Conservation (phyloP, 805 yeast species). For the Torulaspora delbrueckii region DNA sequence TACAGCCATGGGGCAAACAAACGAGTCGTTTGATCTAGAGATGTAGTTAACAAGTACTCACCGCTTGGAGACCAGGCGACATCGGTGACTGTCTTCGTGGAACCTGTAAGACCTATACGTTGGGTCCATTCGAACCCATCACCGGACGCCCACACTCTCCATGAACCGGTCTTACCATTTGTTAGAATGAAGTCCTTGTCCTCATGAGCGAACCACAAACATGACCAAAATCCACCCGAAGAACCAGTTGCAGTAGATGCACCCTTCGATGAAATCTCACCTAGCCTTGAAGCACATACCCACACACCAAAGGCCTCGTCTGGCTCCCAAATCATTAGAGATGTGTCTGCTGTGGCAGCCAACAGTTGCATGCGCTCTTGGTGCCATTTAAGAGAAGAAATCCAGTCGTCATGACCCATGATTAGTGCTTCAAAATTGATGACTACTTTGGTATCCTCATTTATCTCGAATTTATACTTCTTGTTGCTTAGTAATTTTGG, state of each 20-base stretch:
- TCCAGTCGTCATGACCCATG: constrained; percentile 99
- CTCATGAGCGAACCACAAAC: constrained; percentile 58
- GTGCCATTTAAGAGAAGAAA: constrained; percentile 80
- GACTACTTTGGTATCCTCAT: constrained; percentile 41
- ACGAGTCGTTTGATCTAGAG: constrained; percentile 91
- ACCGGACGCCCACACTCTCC: constrained; percentile 62
- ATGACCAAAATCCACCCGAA: constrained; percentile 65
- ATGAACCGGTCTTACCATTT: constrained; percentile 88
- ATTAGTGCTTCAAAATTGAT: constrained; percentile 86
- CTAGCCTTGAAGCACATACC: constrained; percentile 75
- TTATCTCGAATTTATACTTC: constrained; percentile 54
- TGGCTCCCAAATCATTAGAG: constrained; percentile 91
- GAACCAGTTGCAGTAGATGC: constrained; percentile 98
- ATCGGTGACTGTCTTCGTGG: constrained; percentile 70
- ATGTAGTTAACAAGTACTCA: constrained; percentile 65
- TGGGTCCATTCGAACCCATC: constrained; percentile 42
- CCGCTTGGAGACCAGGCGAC: constrained; percentile 69
- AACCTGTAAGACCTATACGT: constrained; percentile 65
- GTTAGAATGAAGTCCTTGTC: constrained; percentile 57
- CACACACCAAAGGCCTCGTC: constrained; percentile 84
- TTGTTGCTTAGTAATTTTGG: constrained; percentile 62
- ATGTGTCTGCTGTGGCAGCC: constrained; percentile 89
- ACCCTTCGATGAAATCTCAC: constrained; percentile 92
- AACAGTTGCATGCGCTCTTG: constrained; percentile 50
- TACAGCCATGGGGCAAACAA: constrained; percentile 60